phyloP scores from a whole-genome alignment of 345 rosid species.

The Dovyalis caffra region DNA sequence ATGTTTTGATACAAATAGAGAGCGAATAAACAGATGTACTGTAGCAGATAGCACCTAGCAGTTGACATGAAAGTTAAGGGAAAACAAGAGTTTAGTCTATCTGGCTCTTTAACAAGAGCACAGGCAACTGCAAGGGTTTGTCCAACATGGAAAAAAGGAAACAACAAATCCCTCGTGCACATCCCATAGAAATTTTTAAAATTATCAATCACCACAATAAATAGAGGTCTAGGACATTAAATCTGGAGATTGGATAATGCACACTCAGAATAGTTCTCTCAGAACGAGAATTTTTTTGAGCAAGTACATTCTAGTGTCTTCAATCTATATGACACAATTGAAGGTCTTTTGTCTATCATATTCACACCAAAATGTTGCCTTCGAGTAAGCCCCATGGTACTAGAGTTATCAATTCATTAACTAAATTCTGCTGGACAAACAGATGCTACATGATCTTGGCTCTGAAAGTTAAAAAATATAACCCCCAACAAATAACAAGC shows the following conservation, averaged over 20 bases:
- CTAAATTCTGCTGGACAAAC: neutral
- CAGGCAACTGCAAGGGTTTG: neutral
- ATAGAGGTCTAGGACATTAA: too few species aligned
- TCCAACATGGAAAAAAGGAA: neutral
- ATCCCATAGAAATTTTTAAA: neutral
- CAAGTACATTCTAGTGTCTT: neutral
- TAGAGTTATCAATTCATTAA: neutral
- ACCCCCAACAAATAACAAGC: neutral
- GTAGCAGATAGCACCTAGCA: neutral
- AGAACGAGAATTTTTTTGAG: neutral
- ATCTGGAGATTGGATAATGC: too few species aligned
- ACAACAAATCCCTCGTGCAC: neutral
- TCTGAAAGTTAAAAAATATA: neutral
- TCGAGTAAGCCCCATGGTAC: neutral
- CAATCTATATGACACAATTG: neutral
- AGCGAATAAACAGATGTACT: neutral
- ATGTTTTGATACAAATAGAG: neutral
- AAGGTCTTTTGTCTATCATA: neutral
- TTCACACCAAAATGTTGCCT: too few species aligned
- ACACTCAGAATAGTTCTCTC: too few species aligned
- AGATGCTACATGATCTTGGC: neutral
- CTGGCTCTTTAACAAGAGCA: neutral
- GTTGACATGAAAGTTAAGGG: neutral
- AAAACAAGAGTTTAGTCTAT: neutral
- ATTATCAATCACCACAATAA: too few species aligned